Conservation (phyloP, 495 filamentous ascomycete genomes). For the Hypomontagnella monticulosa region DNA sequence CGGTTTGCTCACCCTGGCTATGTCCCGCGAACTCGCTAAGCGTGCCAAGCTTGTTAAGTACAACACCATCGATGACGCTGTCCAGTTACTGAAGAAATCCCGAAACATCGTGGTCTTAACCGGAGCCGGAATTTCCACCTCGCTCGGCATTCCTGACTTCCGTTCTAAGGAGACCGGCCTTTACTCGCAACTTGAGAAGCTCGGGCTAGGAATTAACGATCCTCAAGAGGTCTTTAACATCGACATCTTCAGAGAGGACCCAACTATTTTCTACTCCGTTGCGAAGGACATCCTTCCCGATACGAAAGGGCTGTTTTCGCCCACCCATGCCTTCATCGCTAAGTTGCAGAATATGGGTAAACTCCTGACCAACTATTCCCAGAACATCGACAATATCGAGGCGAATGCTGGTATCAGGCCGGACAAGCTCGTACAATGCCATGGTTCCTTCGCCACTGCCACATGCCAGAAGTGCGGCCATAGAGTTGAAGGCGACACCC, state of each 20-base stretch:
- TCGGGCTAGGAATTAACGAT: conserved; percentile 71
- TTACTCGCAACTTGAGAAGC: conserved; percentile 83
- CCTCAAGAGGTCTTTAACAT: conserved; percentile 98
- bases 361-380: conserved; percentile 94
- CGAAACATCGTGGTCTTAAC: conserved; percentile 93
- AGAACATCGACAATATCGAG: conserved; percentile 99
- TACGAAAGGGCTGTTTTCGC: conserved; percentile 73
- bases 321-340: conserved; percentile 95
- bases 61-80: conserved; percentile 90
- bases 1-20: conserved; percentile 75
- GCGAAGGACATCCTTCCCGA: conserved; percentile 90
- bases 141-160: conserved; percentile 90
- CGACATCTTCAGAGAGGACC: conserved; percentile 82
- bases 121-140: conserved; percentile 91
- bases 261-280: conserved; percentile 89
- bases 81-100: conserved; percentile 73
- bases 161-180: conserved; percentile 84
- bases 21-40: conserved; percentile 84
- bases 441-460: conserved; percentile 93
- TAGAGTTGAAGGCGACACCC: conserved; percentile 76
- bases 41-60: conserved; percentile 81
- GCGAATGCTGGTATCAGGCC: conserved; percentile 81
- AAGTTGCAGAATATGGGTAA: conserved; percentile 91
- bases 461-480: conserved; percentile 85
- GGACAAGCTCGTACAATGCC: conserved; percentile 93